phyloP scores from a whole-genome alignment of 2,329 filamentous ascomycete species.

The Akanthomyces uredinophilus region DNA sequence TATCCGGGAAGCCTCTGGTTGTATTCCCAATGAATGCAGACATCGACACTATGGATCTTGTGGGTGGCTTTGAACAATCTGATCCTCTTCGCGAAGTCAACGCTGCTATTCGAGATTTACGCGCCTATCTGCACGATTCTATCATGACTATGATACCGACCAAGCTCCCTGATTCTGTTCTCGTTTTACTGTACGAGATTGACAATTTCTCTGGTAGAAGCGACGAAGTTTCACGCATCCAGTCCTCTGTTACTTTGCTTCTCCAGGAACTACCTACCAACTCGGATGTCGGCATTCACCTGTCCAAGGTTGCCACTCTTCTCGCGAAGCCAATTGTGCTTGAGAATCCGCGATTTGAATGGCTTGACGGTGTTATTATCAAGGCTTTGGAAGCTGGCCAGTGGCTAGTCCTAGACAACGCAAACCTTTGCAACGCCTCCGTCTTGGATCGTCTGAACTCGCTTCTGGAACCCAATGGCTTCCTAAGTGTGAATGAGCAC shows the following conservation, averaged over 20 bases:
- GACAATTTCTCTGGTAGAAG: conserved; percentile 35
- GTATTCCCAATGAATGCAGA: conserved; percentile 91
- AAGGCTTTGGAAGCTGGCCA: conserved; percentile 79
- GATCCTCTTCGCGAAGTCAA: conserved; percentile 73
- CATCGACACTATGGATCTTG: conserved; percentile 93
- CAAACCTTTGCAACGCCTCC: conserved; percentile 91
- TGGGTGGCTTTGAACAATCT: conserved; percentile 93
- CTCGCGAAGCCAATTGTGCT: conserved; percentile 51
- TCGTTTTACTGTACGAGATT: conserved; percentile 49
- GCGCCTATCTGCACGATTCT: conserved; percentile 46
- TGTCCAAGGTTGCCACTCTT: conserved; percentile 45
- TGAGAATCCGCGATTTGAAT: conserved; percentile 81
- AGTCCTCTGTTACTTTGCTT: conserved; percentile 35
- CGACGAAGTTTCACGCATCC: conserved; percentile 33
- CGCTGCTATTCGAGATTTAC: conserved; percentile 44
- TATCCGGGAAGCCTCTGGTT: conserved; percentile 69
- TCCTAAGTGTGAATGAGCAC: conserved; percentile 88
- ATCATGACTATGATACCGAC: conserved; percentile 45
- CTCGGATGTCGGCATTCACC: conserved; percentile 41
- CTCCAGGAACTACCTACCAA: conserved; percentile 36
- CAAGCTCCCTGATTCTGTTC: conserved; percentile 39
- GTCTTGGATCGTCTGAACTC: conserved; percentile 94
- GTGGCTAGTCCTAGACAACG: conserved; percentile 95
- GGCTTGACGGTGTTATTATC: conserved; percentile 90
- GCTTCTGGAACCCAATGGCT: conserved; percentile 82